These are phyloP conservation scores for Calophaca sinica DNA, from an alignment of 306 rosid species.

Conservation along the genomic window DNA sequence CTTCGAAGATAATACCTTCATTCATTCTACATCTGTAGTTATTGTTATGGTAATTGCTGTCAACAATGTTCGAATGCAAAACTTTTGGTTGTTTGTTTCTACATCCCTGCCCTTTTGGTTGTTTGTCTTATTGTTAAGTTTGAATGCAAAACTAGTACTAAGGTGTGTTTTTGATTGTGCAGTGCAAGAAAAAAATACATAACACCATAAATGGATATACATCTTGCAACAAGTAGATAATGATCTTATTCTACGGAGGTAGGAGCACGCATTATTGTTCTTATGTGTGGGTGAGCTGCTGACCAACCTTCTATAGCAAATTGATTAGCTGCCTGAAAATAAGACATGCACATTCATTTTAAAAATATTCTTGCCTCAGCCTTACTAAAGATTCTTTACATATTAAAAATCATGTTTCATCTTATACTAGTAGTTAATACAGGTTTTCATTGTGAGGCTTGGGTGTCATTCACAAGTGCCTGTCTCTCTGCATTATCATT, in stretches of 20 bases:
- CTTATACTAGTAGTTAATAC: neutral
- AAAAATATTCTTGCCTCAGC: no score
- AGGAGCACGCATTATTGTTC: conserved; percentile 26
- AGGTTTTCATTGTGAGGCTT: conserved; percentile 10
- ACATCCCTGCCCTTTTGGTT: neutral
- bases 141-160: conserved; percentile 33
- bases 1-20: conserved; percentile 4
- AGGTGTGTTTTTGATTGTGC: conserved; percentile 42
- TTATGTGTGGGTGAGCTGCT: conserved; percentile 14
- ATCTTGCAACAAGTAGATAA: conserved; percentile 25
- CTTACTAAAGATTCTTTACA: neutral
- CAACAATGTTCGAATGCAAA: neutral
- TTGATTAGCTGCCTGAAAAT: conserved; percentile 5
- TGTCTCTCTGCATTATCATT: neutral
- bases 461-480: neutral
- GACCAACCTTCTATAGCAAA: conserved; percentile 21
- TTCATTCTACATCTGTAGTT: neutral
- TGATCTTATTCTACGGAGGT: conserved; percentile 25
- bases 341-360: neutral
- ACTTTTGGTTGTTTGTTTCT: no score
- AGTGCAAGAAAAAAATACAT: conserved; percentile 36
- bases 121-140: conserved; percentile 37
- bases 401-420: neutral
- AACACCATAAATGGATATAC: conserved; percentile 33
- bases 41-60: conserved; percentile 7